Base-by-base conservation (phyloP, 2,329 filamentous ascomycete genomes). In the Phialophora tarda region DNA sequence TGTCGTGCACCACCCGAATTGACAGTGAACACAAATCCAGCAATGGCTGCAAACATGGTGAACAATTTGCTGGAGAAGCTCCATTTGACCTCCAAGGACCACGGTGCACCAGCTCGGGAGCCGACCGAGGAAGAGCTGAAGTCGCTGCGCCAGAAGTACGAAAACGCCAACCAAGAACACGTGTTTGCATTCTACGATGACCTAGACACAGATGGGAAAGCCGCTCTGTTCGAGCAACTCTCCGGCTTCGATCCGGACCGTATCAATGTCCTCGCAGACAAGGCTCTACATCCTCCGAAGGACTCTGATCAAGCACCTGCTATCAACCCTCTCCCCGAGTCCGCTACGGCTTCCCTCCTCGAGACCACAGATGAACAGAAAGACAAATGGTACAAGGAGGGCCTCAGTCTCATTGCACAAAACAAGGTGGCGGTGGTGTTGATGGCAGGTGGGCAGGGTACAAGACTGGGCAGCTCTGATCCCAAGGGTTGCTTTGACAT, bases 401-500 rank as follows among this genome's bases (percentile, higher is more conserved):
- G 89, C 53, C 78, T 92, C 69, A 82, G 87, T 73, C 78, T 88
- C 74, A 88, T 91, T 70, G 85, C 88, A 6, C 81, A 88, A 71
- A 89, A 89, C 80, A 86, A 89, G 76, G 89, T 91, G 55, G 89
- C 88, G 34, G 95, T 99, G 21, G 92, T 99, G 59, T 86, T 99
- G 75, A 96, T 99, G 91, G 95, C 95, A 65, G 95, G 95, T 77
- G 95, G 95, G 38, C 95, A 99, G 82, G 95, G 95, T 71, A 99
- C 95, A 69, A 88, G 95, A 69, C 83, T 99, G 70, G 95, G 95
- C 73, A 97, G 93, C 84, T 95, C 93, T 64, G 94, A 90, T 21
- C 95, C 95, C 72, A 99, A 99, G 84, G 95, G 95, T 64, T 98
- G 94, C 86, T 99, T 91, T 81, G 90, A 99, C 77, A 98, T 99